A percentile compares a stretch with the other conserved stretches of the same genome.
phyloP scores from a whole-genome alignment of 2,329 filamentous ascomycete genomes.

The Monilinia laxa region DNA sequence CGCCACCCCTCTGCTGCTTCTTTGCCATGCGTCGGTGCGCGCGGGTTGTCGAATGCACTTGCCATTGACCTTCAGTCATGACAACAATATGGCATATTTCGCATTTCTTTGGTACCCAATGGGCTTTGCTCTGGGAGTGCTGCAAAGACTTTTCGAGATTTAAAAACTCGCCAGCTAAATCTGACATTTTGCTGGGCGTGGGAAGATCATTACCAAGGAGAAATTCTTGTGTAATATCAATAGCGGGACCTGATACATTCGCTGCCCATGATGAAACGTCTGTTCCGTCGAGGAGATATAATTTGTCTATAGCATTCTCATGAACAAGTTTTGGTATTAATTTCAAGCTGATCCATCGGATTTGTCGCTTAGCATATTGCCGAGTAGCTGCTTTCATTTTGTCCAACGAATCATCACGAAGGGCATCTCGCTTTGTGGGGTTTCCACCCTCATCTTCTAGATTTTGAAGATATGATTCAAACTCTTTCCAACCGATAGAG shows the following conservation, averaged over 20 bases:
- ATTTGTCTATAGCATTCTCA: constrained; percentile 50
- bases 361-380: constrained; percentile 82
- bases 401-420: constrained; percentile 64
- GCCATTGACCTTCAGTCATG: constrained; percentile 55
- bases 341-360: constrained; percentile 84
- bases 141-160: constrained; percentile 50
- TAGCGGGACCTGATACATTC: constrained; percentile 65
- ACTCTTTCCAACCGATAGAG: constrained; percentile 93
- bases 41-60: constrained; percentile 47
- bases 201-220: constrained; percentile 51
- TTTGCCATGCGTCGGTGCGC: constrained; percentile 42
- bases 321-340: constrained; percentile 67
- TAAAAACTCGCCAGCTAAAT: constrained; percentile 56
- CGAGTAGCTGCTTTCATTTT: constrained; percentile 79
- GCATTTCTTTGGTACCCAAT: constrained; percentile 60
- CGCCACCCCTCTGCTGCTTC: constrained; percentile 25
- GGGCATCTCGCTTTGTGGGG: constrained; percentile 49
- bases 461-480: constrained; percentile 67
- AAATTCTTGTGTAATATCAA: constrained; percentile 61
- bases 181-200: constrained; percentile 56
- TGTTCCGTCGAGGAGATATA: constrained; percentile 83
- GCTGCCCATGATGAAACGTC: constrained; percentile 60
- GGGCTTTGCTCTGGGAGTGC: constrained; percentile 44
- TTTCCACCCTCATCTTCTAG: constrained; percentile 39
- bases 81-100: constrained; percentile 67